Base-by-base conservation (phyloP, 768 basidiomycete genomes). In the Russula lepida region DNA sequence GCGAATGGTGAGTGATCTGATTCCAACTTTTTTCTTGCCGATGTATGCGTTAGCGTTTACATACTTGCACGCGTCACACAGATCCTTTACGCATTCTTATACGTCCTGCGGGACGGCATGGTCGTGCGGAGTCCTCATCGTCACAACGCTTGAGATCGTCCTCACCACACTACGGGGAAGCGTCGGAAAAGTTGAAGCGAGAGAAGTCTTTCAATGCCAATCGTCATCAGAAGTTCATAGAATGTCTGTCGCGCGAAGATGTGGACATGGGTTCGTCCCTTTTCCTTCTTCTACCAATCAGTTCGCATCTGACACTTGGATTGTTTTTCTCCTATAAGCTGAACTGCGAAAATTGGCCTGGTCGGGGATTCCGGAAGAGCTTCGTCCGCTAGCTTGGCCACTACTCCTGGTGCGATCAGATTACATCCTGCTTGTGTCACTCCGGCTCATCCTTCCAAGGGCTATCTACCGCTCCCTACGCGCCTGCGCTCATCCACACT, bases 311-410 rank as follows among this genome's bases (percentile, higher is more conserved):
- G 32, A 62, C 49, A 2, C 13, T 30, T 30, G n/a, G 9, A 19
- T 8, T 21, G 17, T 30, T 41, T 25, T 41, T 43, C 15, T 11
- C 12, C 4, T 30, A 44, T 33, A 28, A 89, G 90, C 83, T 21
- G 90, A 92, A 71, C 78, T 99, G 63, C 81, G 94, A 51, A 93
- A 92, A 69, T 81, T 97, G 51, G 87, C 94, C 21, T 99, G 97
- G 97, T 87, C 88, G 54, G 97, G 97, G 25, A 89, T 98, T 27
- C 95, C 97, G 0, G 71, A 73, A 58, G 90, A 94, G 67, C 77
- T 99, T 28, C 81, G 97, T 43, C 92, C 93, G 0, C 82, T 97
- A 69, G 89, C 87, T 27, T 99, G 97, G 97, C 93, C 93, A 69
- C 77, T 98, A 51, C 79, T 99, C 33, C 83, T 98, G 41, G 94